Evolutionary conservation across 257 asterid species (phyloP).

Genomic region (Lycium ferocissimum): DNA sequence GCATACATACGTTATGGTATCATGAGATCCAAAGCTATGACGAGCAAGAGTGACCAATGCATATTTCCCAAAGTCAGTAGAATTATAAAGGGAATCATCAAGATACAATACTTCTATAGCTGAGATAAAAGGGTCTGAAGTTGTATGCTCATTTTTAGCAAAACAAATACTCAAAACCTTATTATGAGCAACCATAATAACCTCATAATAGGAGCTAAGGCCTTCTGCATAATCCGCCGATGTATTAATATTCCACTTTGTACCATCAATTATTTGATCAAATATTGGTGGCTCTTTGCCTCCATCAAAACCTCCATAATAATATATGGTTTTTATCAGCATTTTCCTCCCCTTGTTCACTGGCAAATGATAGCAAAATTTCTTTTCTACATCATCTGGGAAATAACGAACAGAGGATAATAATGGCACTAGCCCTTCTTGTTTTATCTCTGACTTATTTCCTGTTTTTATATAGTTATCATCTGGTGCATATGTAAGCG

Average conservation of each 20-base stretch:
- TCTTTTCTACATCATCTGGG: constrained; percentile 54
- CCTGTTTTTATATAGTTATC: constrained; percentile 59
- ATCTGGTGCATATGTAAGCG: constrained; percentile 61
- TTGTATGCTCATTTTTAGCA: constrained; percentile 69
- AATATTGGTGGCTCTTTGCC: constrained; percentile 80
- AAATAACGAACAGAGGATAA: constrained; percentile 66
- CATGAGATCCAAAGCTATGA: constrained; percentile 60
- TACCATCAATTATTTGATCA: constrained; percentile 88
- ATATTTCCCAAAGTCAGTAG: constrained; percentile 59
- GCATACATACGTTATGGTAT: constrained; percentile 56
- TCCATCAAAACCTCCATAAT: constrained; percentile 86
- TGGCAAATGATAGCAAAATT: constrained; percentile 67
- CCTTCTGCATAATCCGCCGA: constrained; percentile 68
- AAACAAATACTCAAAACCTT: constrained; percentile 64
- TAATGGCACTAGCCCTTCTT: constrained; percentile 53
- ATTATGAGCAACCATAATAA: constrained; percentile 60
- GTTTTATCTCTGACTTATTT: constrained; percentile 53
- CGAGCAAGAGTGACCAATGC: constrained; percentile 69
- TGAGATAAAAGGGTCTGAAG: constrained; percentile 76
- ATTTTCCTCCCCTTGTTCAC: constrained; percentile 61
- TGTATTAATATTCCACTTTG: constrained; percentile 84
- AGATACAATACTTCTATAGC: constrained; percentile 66
- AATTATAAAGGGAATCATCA: constrained; percentile 65
- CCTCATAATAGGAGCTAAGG: constrained; percentile 73
- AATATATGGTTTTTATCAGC: constrained; percentile 65